These are phyloP conservation scores for Neoconidiobolus thromboides DNA, from an alignment of 371 early-diverging fungal genomes.

Conservation along the genomic window DNA sequence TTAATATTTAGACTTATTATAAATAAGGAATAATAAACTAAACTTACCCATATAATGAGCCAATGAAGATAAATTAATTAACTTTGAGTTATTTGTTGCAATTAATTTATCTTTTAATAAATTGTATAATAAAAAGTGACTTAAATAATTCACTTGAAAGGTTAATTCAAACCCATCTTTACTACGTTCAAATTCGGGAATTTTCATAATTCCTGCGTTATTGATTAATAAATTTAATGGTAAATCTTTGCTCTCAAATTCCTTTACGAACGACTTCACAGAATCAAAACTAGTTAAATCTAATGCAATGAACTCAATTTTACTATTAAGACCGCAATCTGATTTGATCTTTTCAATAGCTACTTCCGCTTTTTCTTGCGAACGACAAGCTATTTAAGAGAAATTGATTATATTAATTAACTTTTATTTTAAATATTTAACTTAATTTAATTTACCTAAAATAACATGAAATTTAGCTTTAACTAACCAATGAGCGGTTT, in stretches of 20 bases:
- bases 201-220: slow-evolving; percentile 4
- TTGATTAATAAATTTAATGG: neutral
- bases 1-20: neutral
- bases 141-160: slow-evolving; percentile 3
- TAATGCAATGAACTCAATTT: slow-evolving; percentile 10
- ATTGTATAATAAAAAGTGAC: neutral
- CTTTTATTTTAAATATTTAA: neutral
- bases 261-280: neutral
- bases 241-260: neutral
- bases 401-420: neutral
- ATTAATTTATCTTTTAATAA: neutral
- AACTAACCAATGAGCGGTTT: neutral
- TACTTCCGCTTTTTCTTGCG: slow-evolving; percentile 10
- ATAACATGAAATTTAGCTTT: slow-evolving; percentile 3
- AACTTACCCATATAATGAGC: neutral
- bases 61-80: neutral
- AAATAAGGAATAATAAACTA: neutral
- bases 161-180: neutral
- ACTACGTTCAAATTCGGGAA: neutral
- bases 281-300: slow-evolving; percentile 9
- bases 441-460: neutral
- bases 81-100: neutral
- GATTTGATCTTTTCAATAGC: slow-evolving; percentile 5
- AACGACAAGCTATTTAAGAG: slow-evolving; percentile 5
- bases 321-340: slow-evolving; percentile 8